phyloP scores from a whole-genome alignment of 116 monocot genomes.

The Dioscorea cayenensis region DNA sequence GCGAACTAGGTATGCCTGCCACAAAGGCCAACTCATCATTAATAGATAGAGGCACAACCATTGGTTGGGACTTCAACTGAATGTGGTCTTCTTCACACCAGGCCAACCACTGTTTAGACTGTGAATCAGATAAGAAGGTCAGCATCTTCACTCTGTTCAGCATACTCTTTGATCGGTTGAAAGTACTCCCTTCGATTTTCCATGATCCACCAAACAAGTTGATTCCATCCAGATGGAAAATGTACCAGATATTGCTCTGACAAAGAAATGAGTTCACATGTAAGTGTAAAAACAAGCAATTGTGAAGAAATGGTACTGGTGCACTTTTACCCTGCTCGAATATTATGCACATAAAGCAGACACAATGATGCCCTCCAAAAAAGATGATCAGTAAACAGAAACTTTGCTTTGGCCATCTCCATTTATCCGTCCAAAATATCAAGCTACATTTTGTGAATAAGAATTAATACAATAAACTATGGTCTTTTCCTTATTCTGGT shows the following conservation, averaged over 20 bases:
- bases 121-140: constrained; percentile 59
- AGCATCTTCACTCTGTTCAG: constrained; percentile 75
- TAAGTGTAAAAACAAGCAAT: not conserved
- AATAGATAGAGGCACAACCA: constrained; percentile 77
- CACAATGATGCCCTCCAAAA: too few species aligned
- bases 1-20: constrained; percentile 71
- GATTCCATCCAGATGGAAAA: constrained; percentile 42
- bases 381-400: too few species aligned
- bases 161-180: constrained; percentile 73
- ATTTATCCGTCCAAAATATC: too few species aligned
- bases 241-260: constrained; percentile 71
- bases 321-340: not conserved
- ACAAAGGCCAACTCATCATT: constrained; percentile 91
- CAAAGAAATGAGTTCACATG: not conserved
- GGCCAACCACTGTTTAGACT: constrained; percentile 76
- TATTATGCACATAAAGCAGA: not conserved
- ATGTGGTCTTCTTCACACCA: constrained; percentile 89
- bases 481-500: too few species aligned
- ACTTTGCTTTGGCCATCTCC: too few species aligned
- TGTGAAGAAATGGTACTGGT: not conserved
- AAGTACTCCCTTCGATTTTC: constrained; percentile 88
- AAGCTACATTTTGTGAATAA: too few species aligned
- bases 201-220: constrained; percentile 98
- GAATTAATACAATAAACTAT: too few species aligned
- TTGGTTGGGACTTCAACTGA: constrained; percentile 48